Evolutionary conservation across 2,329 filamentous ascomycete genomes (phyloP).

Genomic region (Orbilia quercus): DNA sequence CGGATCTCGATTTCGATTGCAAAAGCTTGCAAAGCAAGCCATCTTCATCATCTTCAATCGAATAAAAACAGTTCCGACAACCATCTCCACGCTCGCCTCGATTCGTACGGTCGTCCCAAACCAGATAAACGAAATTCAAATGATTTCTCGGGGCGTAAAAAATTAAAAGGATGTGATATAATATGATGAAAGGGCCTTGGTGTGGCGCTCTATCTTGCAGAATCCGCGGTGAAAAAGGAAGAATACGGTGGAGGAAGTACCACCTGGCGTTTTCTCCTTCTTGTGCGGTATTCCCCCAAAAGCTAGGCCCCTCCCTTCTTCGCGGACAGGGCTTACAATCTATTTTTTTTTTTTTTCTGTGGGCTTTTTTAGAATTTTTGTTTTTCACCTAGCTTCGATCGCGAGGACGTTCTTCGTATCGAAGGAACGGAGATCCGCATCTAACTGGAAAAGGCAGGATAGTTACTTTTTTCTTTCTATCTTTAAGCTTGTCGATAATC

Average conservation of each 20-base stretch:
- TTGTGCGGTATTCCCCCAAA: too few relatives aligned
- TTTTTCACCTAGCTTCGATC: constrained; percentile 16
- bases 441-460: constrained; percentile 16
- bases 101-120: too few relatives aligned
- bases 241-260: not conserved
- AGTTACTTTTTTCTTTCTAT: constrained; percentile 3
- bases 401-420: constrained; percentile 3
- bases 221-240: not conserved
- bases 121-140: not conserved
- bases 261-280: too few relatives aligned
- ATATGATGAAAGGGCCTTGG: not conserved
- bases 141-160: not conserved
- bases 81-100: too few relatives aligned
- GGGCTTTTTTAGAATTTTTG: too few relatives aligned
- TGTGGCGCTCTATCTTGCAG: not conserved
- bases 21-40: constrained; percentile 5
- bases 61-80: too few relatives aligned
- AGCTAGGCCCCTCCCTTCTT: too few relatives aligned
- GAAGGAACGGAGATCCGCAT: not conserved
- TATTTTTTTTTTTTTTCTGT: constrained; percentile 6
- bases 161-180: not conserved
- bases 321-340: constrained; percentile 3
- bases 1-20: not conserved
- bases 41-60: constrained; percentile 28
- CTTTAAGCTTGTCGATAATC: not conserved